These are phyloP conservation scores for Diaporthe batatas DNA, from an alignment of 2,329 filamentous ascomycete species.

Conservation along the genomic window DNA sequence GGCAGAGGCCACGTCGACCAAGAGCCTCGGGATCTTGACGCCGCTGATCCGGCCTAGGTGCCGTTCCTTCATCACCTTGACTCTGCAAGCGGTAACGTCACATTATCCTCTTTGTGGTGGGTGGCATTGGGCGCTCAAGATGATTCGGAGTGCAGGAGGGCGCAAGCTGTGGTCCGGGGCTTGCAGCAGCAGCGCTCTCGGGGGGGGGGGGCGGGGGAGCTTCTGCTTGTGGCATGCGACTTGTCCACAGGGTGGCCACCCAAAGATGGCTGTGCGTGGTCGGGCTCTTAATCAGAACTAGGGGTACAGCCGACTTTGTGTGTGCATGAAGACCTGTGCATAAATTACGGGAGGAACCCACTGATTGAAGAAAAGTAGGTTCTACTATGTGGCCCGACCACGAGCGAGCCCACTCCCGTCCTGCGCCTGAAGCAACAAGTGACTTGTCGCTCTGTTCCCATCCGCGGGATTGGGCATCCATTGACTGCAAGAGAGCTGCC, in stretches of 20 bases:
- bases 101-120: constrained; percentile 4
- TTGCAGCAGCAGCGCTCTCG: neutral
- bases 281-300: neutral
- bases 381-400: neutral
- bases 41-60: neutral
- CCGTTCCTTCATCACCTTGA: neutral
- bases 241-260: neutral
- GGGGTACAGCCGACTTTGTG: neutral
- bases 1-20: neutral
- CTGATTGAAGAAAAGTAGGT: neutral
- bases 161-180: constrained; percentile 4
- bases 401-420: neutral
- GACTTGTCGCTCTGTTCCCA: neutral
- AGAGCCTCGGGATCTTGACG: neutral
- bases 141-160: neutral
- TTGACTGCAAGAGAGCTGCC: neutral
- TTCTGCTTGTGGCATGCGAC: neutral
- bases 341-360: neutral
- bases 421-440: neutral
- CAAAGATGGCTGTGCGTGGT: neutral
- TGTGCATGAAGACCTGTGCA: neutral
- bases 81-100: constrained; percentile 4
- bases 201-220: neutral
- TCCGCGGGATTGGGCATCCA: neutral
- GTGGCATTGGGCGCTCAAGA: constrained; percentile 16